A percentile compares a stretch with the other conserved stretches of the same genome.
Conservation (phyloP, 1,139 yeast species). For the Yamadazyma atmosphaerica region DNA sequence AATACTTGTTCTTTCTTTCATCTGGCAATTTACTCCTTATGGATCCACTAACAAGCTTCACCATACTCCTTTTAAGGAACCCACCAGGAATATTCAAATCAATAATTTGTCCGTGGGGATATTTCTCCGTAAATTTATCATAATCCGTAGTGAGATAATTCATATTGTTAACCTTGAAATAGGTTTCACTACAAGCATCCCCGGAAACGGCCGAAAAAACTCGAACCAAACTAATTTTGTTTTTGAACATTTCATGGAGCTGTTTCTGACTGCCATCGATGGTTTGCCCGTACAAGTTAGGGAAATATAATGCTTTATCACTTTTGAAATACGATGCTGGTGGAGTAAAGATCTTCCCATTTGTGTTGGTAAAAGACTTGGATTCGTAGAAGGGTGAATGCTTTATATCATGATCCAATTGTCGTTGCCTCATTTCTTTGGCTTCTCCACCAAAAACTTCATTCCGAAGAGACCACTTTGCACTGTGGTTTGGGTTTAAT, state of each 20-base stretch:
- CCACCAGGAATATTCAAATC: conserved; percentile 77
- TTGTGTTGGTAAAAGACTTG: conserved; percentile 73
- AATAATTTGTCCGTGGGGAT: conserved; percentile 64
- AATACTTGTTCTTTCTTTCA: conserved; percentile 58
- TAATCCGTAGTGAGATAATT: conserved; percentile 36
- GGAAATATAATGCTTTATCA: conserved; percentile 80
- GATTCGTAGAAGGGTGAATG: conserved; percentile 88
- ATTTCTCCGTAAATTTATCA: conserved; percentile 29
- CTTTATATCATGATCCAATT: conserved; percentile 72
- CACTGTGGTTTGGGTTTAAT: conserved; percentile 23
- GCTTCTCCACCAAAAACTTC: conserved; percentile 40
- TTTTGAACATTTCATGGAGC: conserved; percentile 38
- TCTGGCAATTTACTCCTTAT: conserved; percentile 45
- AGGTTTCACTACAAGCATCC: conserved; percentile 63
- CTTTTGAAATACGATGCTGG: conserved; percentile 74
- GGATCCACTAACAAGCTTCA: conserved; percentile 51
- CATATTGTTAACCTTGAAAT: conserved; percentile 47
- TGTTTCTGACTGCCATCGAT: conserved; percentile 43
- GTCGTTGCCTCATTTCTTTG: conserved; percentile 53
- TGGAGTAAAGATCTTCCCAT: conserved; percentile 81
- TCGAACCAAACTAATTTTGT: conserved; percentile 63
- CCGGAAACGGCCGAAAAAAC: conserved; percentile 73
- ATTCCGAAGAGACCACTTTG: conserved; percentile 22
- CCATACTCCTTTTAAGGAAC: conserved; percentile 62
- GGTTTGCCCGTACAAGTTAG: conserved; percentile 71